phyloP scores from a whole-genome alignment of 768 basidiomycete genomes.

The Ephemerocybe angulata region DNA sequence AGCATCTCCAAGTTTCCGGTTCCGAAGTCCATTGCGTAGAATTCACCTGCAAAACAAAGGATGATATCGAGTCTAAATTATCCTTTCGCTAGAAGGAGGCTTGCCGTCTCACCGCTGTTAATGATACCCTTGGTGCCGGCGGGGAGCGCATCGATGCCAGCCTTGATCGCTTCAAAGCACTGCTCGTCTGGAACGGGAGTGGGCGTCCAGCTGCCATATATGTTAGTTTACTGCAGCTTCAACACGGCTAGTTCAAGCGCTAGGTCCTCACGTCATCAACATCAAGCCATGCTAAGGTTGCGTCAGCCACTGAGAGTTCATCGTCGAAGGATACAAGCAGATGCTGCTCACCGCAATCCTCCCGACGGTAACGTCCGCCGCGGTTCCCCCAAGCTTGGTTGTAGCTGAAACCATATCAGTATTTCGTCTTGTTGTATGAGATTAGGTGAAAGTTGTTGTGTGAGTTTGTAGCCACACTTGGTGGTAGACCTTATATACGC shows the following conservation, averaged over 20 bases:
- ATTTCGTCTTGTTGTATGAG: too few relatives aligned
- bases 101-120: slow-evolving; percentile 30
- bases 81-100: too few relatives aligned
- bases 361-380: background rate
- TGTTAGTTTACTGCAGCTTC: background rate
- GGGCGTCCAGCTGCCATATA: slow-evolving; percentile 33
- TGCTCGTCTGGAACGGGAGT: slow-evolving; percentile 50
- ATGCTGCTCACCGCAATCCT: background rate
- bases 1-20: slow-evolving; percentile 8
- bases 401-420: slow-evolving; percentile 4
- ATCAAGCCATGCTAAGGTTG: slow-evolving; percentile 16
- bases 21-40: slow-evolving; percentile 7
- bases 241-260: background rate
- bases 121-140: slow-evolving; percentile 45
- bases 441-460: too few relatives aligned
- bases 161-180: slow-evolving; percentile 60
- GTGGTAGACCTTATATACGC: too few relatives aligned
- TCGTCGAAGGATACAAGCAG: background rate
- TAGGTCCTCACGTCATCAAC: slow-evolving; percentile 14
- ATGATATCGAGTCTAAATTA: too few relatives aligned
- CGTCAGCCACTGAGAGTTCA: background rate
- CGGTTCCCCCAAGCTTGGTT: slow-evolving; percentile 5
- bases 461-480: too few relatives aligned
- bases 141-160: slow-evolving; percentile 41
- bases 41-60: slow-evolving; percentile 9